These are phyloP conservation scores for Pythium oligandrum DNA, from an alignment of 352 stramenopile species.

Conservation along the genomic window DNA sequence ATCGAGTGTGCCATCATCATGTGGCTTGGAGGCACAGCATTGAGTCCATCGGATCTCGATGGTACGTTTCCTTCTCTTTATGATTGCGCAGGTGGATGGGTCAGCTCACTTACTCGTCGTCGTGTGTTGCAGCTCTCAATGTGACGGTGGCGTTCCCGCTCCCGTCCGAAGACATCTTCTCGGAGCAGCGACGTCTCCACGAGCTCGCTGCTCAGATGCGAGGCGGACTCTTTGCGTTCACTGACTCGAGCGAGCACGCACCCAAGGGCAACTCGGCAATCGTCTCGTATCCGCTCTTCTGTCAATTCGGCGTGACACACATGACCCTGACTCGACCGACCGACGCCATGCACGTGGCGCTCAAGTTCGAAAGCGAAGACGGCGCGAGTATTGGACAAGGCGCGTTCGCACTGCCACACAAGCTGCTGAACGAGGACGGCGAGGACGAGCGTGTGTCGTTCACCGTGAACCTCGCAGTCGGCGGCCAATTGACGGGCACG, in stretches of 20 bases:
- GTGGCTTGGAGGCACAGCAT: conserved; percentile 18
- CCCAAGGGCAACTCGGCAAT: conserved; percentile 17
- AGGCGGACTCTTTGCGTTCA: conserved; percentile 37
- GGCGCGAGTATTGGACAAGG: conserved; percentile 51
- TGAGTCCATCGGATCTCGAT: no score
- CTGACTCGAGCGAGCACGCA: conserved; percentile 10
- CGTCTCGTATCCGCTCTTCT: conserved; percentile 16
- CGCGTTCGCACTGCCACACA: conserved; percentile 56
- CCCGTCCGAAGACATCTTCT: conserved; percentile 80
- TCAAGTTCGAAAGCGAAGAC: conserved; percentile 61
- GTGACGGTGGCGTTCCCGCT: conserved; percentile 75
- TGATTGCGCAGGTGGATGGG: no score
- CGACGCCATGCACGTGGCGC: conserved; percentile 57
- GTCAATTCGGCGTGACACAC: conserved; percentile 35
- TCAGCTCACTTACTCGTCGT: not conserved
- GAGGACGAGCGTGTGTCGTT: conserved; percentile 31
- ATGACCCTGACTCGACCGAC: conserved; percentile 49
- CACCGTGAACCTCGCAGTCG: conserved; percentile 46
- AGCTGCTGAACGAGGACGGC: conserved; percentile 13
- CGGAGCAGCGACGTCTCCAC: conserved; percentile 74
- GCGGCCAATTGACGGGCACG: conserved; percentile 49
- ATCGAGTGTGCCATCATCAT: conserved; percentile 46
- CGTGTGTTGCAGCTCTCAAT: conserved; percentile 8
- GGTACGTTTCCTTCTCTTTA: no score
- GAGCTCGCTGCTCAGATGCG: conserved; percentile 68